Conservation (phyloP, 2,329 filamentous ascomycete genomes). For the Fusarium vanettenii region DNA sequence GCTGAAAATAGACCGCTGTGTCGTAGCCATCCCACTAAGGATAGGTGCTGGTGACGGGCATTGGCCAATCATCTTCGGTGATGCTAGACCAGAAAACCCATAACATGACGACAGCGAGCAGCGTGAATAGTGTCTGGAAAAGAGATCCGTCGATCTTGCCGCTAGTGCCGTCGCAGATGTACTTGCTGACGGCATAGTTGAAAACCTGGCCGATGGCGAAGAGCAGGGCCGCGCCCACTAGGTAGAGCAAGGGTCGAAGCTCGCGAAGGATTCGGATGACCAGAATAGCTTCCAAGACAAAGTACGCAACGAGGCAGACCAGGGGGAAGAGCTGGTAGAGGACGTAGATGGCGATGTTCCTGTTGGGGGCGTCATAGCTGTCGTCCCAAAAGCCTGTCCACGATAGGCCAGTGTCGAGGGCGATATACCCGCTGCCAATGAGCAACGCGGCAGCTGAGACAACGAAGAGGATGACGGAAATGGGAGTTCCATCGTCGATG, state of each 20-base stretch:
- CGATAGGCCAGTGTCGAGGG: slow-evolving; percentile 88
- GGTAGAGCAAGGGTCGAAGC: slow-evolving; percentile 90
- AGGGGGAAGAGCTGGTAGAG: slow-evolving; percentile 92
- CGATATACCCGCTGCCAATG: slow-evolving; percentile 93
- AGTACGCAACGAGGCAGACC: slow-evolving; percentile 89
- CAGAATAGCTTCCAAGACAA: slow-evolving; percentile 83
- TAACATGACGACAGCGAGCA: slow-evolving; percentile 82
- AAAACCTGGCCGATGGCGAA: slow-evolving; percentile 96
- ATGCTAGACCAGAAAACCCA: slow-evolving; percentile 99
- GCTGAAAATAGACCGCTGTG: slow-evolving; percentile 28
- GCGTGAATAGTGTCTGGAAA: slow-evolving; percentile 93
- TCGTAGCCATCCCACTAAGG: slow-evolving; percentile 39
- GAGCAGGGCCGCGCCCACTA: slow-evolving; percentile 77
- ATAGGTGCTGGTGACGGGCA: slow-evolving; percentile 59
- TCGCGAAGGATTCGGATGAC: slow-evolving; percentile 90
- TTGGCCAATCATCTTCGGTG: slow-evolving; percentile 97
- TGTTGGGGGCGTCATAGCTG: slow-evolving; percentile 74
- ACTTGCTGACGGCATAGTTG: slow-evolving; percentile 91
- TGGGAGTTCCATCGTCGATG: slow-evolving; percentile 89
- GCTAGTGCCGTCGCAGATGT: slow-evolving; percentile 85
- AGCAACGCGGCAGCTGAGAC: slow-evolving; percentile 79
- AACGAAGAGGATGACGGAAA: slow-evolving; percentile 82
- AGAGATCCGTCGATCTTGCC: slow-evolving; percentile 93
- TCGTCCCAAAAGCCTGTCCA: slow-evolving; percentile 84
- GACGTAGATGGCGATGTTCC: slow-evolving; percentile 89